Percentiles rank a stretch among this genome's conserved stretches.
phyloP scores from a whole-genome alignment of 192 early-diverging fungal species.

The Backusella sp. region DNA sequence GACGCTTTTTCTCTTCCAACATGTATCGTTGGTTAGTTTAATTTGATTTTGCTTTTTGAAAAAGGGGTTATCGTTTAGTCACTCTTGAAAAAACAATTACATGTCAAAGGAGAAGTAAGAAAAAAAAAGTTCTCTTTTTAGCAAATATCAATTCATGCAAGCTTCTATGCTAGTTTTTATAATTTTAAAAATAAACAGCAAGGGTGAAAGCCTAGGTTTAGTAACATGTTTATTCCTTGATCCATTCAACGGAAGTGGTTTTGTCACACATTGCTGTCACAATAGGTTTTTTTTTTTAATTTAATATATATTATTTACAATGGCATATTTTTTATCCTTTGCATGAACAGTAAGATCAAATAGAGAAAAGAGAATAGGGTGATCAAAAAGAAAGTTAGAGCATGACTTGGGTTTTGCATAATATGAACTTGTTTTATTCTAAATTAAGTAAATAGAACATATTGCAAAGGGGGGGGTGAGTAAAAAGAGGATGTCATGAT shows the following conservation, averaged over 20 bases:
- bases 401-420: neutral
- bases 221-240: neutral
- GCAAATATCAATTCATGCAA: neutral
- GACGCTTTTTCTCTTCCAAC: neutral
- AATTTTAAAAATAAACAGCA: neutral
- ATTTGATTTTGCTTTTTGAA: neutral
- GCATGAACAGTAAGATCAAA: neutral
- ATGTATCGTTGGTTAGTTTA: neutral
- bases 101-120: neutral
- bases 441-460: neutral
- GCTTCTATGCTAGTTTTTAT: neutral
- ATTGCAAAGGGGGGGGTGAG: neutral
- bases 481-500: neutral
- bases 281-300: neutral
- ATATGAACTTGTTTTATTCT: neutral
- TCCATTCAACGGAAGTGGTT: neutral
- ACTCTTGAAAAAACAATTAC: neutral
- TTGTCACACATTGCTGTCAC: slow-evolving; percentile 4
- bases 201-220: neutral
- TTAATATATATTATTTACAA: neutral
- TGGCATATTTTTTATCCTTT: neutral
- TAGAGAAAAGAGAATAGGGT: neutral
- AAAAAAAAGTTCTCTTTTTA: neutral
- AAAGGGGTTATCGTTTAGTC: neutral
- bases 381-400: neutral